Conservation (phyloP, 441 rosid species). For the Raphanus hybrid region DNA sequence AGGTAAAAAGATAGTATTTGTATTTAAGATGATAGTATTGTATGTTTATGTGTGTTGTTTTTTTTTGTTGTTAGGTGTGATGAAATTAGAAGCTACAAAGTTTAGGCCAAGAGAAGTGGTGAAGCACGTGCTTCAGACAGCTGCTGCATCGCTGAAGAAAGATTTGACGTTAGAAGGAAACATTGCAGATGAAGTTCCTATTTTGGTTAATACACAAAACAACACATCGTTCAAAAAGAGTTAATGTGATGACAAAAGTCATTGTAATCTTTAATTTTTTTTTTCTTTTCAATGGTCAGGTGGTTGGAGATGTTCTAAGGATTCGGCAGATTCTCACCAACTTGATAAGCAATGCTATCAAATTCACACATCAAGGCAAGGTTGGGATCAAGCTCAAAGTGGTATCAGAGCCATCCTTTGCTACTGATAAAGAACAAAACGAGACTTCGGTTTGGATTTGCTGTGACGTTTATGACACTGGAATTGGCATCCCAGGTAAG, state of each 20-base stretch:
- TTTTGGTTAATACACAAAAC: constrained; percentile 53
- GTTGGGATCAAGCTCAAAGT: constrained; percentile 83
- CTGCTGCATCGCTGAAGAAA: constrained; percentile 37
- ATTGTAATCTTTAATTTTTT: too few species aligned
- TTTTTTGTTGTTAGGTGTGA: too few species aligned
- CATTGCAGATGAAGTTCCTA: constrained; percentile 87
- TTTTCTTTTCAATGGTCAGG: too few species aligned
- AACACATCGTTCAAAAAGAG: neutral
- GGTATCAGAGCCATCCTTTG: constrained; percentile 66
- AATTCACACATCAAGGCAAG: constrained; percentile 92
- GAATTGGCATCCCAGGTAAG: constrained; percentile 69
- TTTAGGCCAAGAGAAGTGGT: too few species aligned
- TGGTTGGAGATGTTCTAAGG: constrained; percentile 90
- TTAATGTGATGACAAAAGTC: constrained; percentile 11
- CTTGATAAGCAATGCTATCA: constrained; percentile 93
- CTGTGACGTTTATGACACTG: constrained; percentile 92
- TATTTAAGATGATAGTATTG: too few species aligned
- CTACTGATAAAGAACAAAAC: constrained; percentile 50
- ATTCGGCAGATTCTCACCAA: constrained; percentile 96
- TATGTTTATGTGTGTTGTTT: neutral
- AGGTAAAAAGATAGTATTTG: constrained; percentile 45
- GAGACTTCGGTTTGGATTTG: constrained; percentile 84
- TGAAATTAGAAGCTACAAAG: too few species aligned
- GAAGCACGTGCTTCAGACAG: too few species aligned
- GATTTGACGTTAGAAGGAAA: constrained; percentile 80